Conservation (phyloP, 768 basidiomycete genomes). For the Dentipellis sp. region DNA sequence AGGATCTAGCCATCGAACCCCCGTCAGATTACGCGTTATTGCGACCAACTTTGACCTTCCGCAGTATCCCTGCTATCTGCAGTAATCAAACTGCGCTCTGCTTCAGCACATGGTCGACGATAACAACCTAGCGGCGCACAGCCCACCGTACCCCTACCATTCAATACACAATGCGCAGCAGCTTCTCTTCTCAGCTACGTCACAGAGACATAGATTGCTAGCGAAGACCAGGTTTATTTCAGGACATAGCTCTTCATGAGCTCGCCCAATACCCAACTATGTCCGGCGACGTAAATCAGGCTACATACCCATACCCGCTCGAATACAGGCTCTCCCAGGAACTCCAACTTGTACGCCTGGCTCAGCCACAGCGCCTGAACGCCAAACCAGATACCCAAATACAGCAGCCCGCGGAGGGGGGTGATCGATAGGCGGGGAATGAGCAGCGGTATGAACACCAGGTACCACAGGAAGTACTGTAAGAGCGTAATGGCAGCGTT, state of each 20-base stretch:
- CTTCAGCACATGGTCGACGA: too few relatives aligned
- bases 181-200: too few relatives aligned
- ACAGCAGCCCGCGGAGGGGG: conserved; percentile 27
- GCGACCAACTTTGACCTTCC: too few relatives aligned
- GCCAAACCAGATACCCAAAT: conserved; percentile 57
- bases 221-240: neutral
- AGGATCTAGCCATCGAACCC: too few relatives aligned
- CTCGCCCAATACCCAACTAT: conserved; percentile 69
- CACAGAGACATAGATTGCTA: too few relatives aligned
- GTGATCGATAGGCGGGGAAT: conserved; percentile 58
- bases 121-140: too few relatives aligned
- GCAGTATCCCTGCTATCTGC: too few relatives aligned
- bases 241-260: conserved; percentile 43
- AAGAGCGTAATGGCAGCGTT: neutral
- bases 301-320: conserved; percentile 72
- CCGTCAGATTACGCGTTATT: too few relatives aligned
- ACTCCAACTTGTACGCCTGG: conserved; percentile 89
- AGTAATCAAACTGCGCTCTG: too few relatives aligned
- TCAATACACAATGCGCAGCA: too few relatives aligned
- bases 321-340: conserved; percentile 70
- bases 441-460: conserved; percentile 77
- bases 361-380: conserved; percentile 84
- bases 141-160: too few relatives aligned
- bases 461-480: conserved; percentile 97
- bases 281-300: conserved; percentile 62